phyloP scores from a whole-genome alignment of 768 basidiomycete genomes.

The Mycena epipterygia region DNA sequence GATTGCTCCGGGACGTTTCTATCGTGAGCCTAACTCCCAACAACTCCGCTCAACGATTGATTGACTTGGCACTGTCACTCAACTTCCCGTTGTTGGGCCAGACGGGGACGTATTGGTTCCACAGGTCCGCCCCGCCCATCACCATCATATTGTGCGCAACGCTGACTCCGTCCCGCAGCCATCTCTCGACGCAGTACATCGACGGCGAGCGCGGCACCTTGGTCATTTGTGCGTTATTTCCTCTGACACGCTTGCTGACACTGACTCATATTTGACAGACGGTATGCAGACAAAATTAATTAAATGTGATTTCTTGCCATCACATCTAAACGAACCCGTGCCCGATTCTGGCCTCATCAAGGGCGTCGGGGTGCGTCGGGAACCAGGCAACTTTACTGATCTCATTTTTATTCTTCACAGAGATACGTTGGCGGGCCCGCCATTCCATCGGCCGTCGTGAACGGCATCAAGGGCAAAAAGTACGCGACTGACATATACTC shows the following conservation, averaged over 20 bases:
- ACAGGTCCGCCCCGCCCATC: background rate
- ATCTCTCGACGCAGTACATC: conserved; percentile 41
- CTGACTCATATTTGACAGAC: background rate
- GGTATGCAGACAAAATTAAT: too few relatives aligned
- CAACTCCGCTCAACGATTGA: too few relatives aligned
- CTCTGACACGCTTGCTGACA: background rate
- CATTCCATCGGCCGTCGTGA: too few relatives aligned
- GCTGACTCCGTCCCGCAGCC: background rate
- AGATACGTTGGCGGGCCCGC: too few relatives aligned
- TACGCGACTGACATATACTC: too few relatives aligned
- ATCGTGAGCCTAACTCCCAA: background rate
- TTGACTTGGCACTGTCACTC: background rate
- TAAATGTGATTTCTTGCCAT: too few relatives aligned
- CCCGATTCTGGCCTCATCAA: conserved; percentile 30
- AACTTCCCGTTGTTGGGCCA: background rate
- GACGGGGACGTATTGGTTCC: conserved; percentile 32
- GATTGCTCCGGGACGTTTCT: conserved; percentile 13
- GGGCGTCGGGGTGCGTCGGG: conserved; percentile 20
- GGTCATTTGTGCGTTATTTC: conserved; percentile 41
- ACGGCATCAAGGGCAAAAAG: too few relatives aligned
- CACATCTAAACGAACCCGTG: conserved; percentile 25
- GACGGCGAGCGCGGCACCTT: conserved; percentile 46
- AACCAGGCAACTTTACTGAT: background rate
- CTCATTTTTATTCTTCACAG: too few relatives aligned
- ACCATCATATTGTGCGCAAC: background rate